phyloP scores from a whole-genome alignment of 768 basidiomycete species.

The Psilocybe cubensis region DNA sequence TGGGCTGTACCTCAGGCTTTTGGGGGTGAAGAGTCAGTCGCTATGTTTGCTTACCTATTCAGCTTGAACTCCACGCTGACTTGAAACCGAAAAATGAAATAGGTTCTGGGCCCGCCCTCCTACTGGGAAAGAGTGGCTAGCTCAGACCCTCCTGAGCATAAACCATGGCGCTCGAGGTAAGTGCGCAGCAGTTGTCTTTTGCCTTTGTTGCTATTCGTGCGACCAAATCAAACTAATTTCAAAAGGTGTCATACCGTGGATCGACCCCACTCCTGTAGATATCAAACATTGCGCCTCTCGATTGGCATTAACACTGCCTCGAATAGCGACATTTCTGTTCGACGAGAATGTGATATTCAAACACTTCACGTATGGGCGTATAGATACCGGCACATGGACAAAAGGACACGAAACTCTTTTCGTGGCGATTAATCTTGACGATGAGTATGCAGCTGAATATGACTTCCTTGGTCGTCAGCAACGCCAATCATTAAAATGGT shows the following conservation, averaged over 20 bases:
- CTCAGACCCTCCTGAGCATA: slow-evolving; percentile 50
- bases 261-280: slow-evolving; percentile 41
- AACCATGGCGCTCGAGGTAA: slow-evolving; percentile 53
- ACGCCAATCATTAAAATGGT: not conserved
- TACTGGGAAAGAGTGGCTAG: slow-evolving; percentile 55
- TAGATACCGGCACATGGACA: slow-evolving; percentile 9
- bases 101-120: slow-evolving; percentile 55
- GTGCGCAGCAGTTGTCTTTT: not conserved
- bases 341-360: not conserved
- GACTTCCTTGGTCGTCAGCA: not conserved
- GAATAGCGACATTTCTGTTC: slow-evolving; percentile 6
- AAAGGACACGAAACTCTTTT: not conserved
- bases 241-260: slow-evolving; percentile 40
- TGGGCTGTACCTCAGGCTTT: slow-evolving; percentile 68
- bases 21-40: slow-evolving; percentile 36
- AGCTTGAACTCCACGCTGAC: not conserved
- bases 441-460: not conserved
- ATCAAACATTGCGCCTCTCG: slow-evolving; percentile 38
- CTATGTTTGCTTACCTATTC: not conserved
- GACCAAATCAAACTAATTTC: not conserved
- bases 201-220: too few relatives aligned
- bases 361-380: not conserved
- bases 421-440: slow-evolving; percentile 8
- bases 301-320: slow-evolving; percentile 33
- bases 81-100: not conserved